Base-by-base conservation (phyloP, 2,329 filamentous ascomycete species). In the Penicillium sp. region DNA sequence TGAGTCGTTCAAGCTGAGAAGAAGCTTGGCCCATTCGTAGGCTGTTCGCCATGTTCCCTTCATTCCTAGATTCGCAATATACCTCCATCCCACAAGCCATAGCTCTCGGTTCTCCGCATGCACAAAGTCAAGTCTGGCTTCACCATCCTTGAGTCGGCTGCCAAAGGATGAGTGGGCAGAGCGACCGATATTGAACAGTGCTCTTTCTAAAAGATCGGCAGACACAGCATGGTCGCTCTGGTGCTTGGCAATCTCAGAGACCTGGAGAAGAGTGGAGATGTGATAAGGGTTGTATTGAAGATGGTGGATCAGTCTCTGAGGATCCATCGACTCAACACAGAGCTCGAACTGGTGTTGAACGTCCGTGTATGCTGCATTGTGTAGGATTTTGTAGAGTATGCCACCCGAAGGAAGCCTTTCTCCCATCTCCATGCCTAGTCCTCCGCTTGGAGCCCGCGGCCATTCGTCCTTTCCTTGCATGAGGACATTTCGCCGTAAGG, bases 31-130 rank as follows among this genome's bases (percentile, higher is more conserved):
- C 93, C 95, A 99, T 74, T 98, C 95, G 48, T 96, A 86, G 0
- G 92, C 92, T 1, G 95, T 98, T 47, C 92, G 85, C 81, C 92
- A 96, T 1, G 93, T 97, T n/a, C 93, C 92, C 66, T 96, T 93
- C 76, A 92, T 88, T 16, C 92, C 83, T 23, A 99, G 80, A 63
- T 91, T 95, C 65, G 85, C 86, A 67, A 98, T 88, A 68, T 97
- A 97, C 64, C 93, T 87, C 80, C 92, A 96, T 9, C 88, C 90
- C 1, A 92, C 90, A 35, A 98, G 85, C 88, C 91, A 96, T 62
- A 99, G 87, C 73, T 98, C 93, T 44, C 95, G 85, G 72, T 98
- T 98, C 72, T 96, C 93, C 0, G 89, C 88, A 37, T 91, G 82
- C 21, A 82, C 77, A 70, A 97, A 98, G 69, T 93, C 86, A 10